Percentiles rank a stretch among this genome's conserved stretches.
Evolutionary conservation across 306 rosid genomes (phyloP).

Genomic region (Arachis hypogaea): DNA sequence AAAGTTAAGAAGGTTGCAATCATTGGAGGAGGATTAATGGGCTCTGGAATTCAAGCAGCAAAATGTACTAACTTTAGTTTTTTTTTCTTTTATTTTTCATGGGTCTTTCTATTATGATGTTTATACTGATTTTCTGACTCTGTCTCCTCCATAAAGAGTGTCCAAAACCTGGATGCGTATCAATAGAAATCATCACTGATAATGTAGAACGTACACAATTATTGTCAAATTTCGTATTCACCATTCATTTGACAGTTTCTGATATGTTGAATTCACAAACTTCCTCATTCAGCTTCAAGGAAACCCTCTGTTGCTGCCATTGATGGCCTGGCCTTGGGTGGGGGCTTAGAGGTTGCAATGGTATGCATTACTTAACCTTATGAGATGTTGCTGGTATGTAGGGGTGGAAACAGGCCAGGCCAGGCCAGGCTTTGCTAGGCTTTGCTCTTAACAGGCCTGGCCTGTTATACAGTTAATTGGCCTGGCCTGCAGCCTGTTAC

Average conservation of each 20-base stretch:
- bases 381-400: constrained; percentile 29
- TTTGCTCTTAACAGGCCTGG: too few relatives aligned
- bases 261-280: constrained; percentile 31
- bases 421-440: too few relatives aligned
- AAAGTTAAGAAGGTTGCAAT: constrained; percentile 78
- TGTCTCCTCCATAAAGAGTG: constrained; percentile 39
- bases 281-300: constrained; percentile 63
- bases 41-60: constrained; percentile 87
- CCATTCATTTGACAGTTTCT: constrained; percentile 6
- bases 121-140: constrained; percentile 27
- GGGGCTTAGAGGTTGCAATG: constrained; percentile 98
- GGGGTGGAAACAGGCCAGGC: too few relatives aligned
- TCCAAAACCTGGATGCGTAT: constrained; percentile 68
- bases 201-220: constrained; percentile 66
- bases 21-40: constrained; percentile 97
- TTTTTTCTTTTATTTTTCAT: neutral
- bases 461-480: too few relatives aligned
- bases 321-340: constrained; percentile 98
- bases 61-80: constrained; percentile 47
- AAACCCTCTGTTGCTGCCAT: constrained; percentile 97
- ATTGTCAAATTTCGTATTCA: constrained; percentile 4
- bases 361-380: constrained; percentile 50
- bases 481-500: too few relatives aligned
- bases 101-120: constrained; percentile 16
- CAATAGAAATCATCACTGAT: constrained; percentile 73